Base-by-base conservation (phyloP, 148 eudicot genomes). In the Rhododendron griersonianum region DNA sequence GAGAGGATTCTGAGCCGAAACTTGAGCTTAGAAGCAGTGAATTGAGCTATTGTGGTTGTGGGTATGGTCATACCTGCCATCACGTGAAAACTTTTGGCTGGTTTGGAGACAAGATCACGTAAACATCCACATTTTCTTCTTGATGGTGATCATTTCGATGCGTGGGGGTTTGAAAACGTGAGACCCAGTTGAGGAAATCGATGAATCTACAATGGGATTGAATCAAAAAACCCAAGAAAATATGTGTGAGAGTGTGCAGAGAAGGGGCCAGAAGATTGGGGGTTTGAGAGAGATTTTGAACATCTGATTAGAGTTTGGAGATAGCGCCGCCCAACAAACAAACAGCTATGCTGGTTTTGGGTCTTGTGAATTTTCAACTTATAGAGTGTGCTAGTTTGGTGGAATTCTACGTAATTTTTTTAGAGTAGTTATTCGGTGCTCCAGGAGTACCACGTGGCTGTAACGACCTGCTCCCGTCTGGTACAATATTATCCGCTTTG, bases 81-180 rank as follows among this genome's bases (percentile, higher is more conserved):
- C 76, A 83, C 76, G 47, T 6, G 80, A 41, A 47, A 73, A 81
- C 61, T 55, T 35, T 41, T 39, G 79, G 73, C 44, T 75, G 57
- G 19, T 33, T 84, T 44, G 75, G 77, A 63, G 76, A 51, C 11
- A 30, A 6, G 37, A 85, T 90, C 78, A 89, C 23, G 87, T 39
- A 37, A 87, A 90, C 59, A 90, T 88, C 92, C 89, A 87, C 88
- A 84, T 91, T 90, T 89, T 91, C 90, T 84, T 88, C 75, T 75
- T 86, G 30, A 81, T 41, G 65, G 82, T 30, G 82, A 83, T n/a
- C 88, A 86, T 86, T 83, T 82, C 59, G 57, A 75, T 28, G 87
- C 15, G 74, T 19, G 57, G 45, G 30, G 45, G 44, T 65, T 41
- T 83, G 61, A 55, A 86, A 71, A 51, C 28, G 55, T 6, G 78